Base-by-base conservation (phyloP, 2,329 filamentous ascomycete species). In the Chalara sp. region DNA sequence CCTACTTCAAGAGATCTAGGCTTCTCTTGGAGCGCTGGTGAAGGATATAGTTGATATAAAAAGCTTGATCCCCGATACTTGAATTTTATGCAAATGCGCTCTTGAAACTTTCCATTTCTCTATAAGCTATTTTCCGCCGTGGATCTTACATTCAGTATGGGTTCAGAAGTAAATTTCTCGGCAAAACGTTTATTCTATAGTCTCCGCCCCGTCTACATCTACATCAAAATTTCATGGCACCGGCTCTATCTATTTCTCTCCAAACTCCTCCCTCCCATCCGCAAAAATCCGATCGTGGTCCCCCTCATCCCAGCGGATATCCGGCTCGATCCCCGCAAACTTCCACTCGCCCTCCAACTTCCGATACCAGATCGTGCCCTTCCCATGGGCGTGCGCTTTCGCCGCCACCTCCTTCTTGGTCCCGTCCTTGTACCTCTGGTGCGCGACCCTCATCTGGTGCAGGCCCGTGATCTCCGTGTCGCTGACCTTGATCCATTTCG, bases 371-470 rank as follows among this genome's bases (percentile, higher is more conserved):
- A 78, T 73, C 52, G 66, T 72, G 60, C 76, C 77, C 57, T 68
- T 72, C 55, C 72, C 75, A 64, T 81, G 77, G 5, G 75, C 76
- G 56, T 80, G 76, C n/a, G 76, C 76, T 68, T 79, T 77, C 58
- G 75, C 68, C 2, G 66, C 65, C 28, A 80, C 75, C 47, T 70
- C 66, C n/a, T 62, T 69, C 48, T 69, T 59, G 12, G 64, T 67
- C 51, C 67, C 70, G 58, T 79, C 76, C 11, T 66, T 73, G 66
- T 80, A 80, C 57, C 69, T 70, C 64, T 80, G 76, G 60, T 81
- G 78, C 12, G 78, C 76, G 43, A 80, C 78, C 32, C 78, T 76
- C 56, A 81, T 70, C 67, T 81, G 78, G 61, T 81, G 78, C 63
- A 72, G 72, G 32, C 78, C 79, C 51, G 80, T 66, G 51, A 80